phyloP scores from a whole-genome alignment of 495 filamentous ascomycete species.

The Apodospora peruviana region DNA sequence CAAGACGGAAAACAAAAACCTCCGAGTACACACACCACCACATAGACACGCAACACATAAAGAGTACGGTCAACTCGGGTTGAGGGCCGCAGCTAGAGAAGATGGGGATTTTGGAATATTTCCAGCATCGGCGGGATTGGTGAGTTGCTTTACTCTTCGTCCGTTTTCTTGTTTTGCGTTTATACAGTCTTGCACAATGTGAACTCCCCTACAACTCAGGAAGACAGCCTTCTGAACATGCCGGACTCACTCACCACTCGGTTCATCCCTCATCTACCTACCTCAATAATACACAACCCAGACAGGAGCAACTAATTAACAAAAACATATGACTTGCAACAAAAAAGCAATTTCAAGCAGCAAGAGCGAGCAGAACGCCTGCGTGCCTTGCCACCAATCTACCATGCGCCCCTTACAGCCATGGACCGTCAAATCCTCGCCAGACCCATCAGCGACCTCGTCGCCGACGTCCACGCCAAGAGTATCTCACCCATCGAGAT shows the following conservation, averaged over 20 bases:
- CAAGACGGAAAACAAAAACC: no score
- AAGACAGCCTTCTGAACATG: no score
- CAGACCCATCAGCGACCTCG: slow-evolving; percentile 70
- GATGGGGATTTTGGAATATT: slow-evolving; percentile 44
- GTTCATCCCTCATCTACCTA: no score
- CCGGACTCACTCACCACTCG: no score
- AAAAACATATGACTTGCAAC: background rate
- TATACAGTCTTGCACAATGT: no score
- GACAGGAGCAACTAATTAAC: no score
- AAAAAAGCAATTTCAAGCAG: slow-evolving; percentile 70
- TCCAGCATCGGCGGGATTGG: slow-evolving; percentile 57
- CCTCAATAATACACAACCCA: no score
- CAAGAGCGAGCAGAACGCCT: slow-evolving; percentile 65
- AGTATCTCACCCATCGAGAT: slow-evolving; percentile 64
- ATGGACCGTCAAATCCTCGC: slow-evolving; percentile 61
- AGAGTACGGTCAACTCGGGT: no score
- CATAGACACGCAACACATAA: no score
- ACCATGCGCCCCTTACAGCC: slow-evolving; percentile 57
- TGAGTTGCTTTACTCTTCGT: slow-evolving; percentile 20
- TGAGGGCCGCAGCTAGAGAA: no score
- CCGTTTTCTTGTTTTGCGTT: background rate
- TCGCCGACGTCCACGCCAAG: slow-evolving; percentile 67
- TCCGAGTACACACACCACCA: no score
- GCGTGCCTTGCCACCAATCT: slow-evolving; percentile 55
- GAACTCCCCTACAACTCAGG: no score